Conservation (phyloP, 306 rosid genomes). For the Cucumis sativus region Cucumber_9930_V3 NC_026655.2:28007001-28007500, state of each 20-base stretch:
- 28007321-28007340: slow-evolving; percentile 90
- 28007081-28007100: slow-evolving; percentile 91
- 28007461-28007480: neutral
- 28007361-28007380: neutral
- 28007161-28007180: slow-evolving; percentile 64
- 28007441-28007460: neutral
- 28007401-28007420: neutral
- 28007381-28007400: neutral
- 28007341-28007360: neutral
- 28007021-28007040: slow-evolving; percentile 40
- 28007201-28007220: slow-evolving; percentile 97
- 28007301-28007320: slow-evolving; percentile 65
- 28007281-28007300: slow-evolving; percentile 77
- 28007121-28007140: slow-evolving; percentile 99
- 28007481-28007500: neutral
- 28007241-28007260: slow-evolving; percentile 57
- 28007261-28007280: slow-evolving; percentile 82
- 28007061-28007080: slow-evolving; percentile 70
- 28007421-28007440: neutral
- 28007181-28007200: slow-evolving; percentile 92
- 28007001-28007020: slow-evolving; percentile 51
- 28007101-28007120: slow-evolving; percentile 95
- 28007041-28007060: slow-evolving; percentile 38
- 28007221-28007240: slow-evolving; percentile 46
- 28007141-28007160: slow-evolving; percentile 90